phyloP scores from a whole-genome alignment of 768 basidiomycete genomes.

The Kwoniella newhampshirensis region DNA sequence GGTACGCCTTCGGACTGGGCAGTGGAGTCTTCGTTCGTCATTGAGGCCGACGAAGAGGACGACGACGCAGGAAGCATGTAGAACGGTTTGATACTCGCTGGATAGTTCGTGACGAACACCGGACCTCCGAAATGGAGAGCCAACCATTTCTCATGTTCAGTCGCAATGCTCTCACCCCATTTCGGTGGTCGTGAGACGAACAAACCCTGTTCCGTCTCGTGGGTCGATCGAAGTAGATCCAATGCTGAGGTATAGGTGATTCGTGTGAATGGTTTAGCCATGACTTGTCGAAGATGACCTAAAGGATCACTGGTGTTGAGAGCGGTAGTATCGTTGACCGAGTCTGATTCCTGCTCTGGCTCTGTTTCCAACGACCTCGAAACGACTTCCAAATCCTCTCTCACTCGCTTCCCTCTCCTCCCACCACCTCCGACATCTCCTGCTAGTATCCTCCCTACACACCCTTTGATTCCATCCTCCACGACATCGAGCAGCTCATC shows the following conservation, averaged over 20 bases:
- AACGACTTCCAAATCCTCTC: conserved; percentile 23
- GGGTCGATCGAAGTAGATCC: conserved; percentile 57
- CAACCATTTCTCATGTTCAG: conserved; percentile 91
- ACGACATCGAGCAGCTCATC: conserved; percentile 61
- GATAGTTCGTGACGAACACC: conserved; percentile 90
- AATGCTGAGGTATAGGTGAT: conserved; percentile 80
- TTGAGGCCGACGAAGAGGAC: conserved; percentile 42
- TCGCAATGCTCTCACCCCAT: conserved; percentile 74
- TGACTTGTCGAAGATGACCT: conserved; percentile 54
- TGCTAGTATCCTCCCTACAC: conserved; percentile 39
- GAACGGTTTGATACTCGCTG: conserved; percentile 79
- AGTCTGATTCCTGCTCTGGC: conserved; percentile 6
- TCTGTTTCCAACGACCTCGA: conserved; percentile 22
- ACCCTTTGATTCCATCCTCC: conserved; percentile 60
- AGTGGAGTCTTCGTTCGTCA: background rate
- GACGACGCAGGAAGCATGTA: conserved; percentile 67
- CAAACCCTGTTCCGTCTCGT: conserved; percentile 28
- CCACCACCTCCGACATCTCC: background rate
- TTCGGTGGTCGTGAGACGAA: conserved; percentile 61
- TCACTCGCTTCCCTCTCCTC: conserved; percentile 14
- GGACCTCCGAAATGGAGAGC: conserved; percentile 73
- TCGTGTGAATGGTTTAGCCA: conserved; percentile 63
- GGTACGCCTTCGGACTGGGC: conserved; percentile 52
- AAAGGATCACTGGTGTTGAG: conserved; percentile 28
- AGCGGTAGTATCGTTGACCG: background rate